Base-by-base conservation (phyloP, 2,329 filamentous ascomycete species). In the Lachnellula suecica region DNA sequence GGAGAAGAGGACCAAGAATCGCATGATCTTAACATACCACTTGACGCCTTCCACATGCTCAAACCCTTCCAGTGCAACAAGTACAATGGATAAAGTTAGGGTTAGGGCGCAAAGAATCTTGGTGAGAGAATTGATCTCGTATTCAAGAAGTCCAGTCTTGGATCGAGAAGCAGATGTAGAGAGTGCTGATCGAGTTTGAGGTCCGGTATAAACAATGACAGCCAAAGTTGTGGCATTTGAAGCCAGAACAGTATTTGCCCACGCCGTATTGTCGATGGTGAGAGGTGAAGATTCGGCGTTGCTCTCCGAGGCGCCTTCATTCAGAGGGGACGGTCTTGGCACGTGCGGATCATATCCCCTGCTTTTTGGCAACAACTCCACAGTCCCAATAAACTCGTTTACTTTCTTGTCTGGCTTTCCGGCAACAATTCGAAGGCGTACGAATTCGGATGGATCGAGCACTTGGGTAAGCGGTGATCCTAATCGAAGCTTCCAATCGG, bases 1-100 rank as follows among this genome's bases (percentile, higher is more conserved):
- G n/a, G 93, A 97, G 75, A 99, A 99, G 1, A 99, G 78, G 55
- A 99, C 95, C 58, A 99, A 74, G 68, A 97, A 99, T n/a, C 93
- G 87, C 85, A 96, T 94, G 64, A 97, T 96, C 59, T 95, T 93
- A 60, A 97, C 85, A 70, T 97, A 99, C 94, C 94, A 99, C 22
- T 81, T 74, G 49, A 83, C 81, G 19, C 79, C 82, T 49, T 84
- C 77, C 2, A 82, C 83, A 59, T 77, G 81, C 43, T 85, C 78
- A 58, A 96, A 94, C 0, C 90, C 87, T 69, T 97, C 86, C 2
- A 97, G 73, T 0, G 90, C 91, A 4, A 99, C 94, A 8, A 99
- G 81, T 38, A 96, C 79, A 57, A 97, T 79, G 0, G 93, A 97
- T 3, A 99, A 76, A 0, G 88, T 83, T 1, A 97, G 75, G 0